Conservation (phyloP, 192 early-diverging fungal genomes). For the Tieghemiomyces parasiticus region DNA sequence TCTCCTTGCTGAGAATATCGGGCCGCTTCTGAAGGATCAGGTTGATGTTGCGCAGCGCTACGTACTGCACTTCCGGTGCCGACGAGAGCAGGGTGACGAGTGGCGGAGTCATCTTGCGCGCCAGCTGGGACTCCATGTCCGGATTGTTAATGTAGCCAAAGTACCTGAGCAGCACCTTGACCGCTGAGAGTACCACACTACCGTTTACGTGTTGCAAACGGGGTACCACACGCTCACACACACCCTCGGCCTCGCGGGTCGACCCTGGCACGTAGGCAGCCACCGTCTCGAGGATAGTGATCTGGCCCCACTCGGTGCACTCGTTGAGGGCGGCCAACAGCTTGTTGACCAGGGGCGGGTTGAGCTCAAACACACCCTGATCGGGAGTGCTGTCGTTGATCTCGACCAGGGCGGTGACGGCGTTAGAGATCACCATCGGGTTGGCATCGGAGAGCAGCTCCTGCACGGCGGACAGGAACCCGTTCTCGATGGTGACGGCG, state of each 20-base stretch:
- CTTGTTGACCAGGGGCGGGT: constrained; percentile 51
- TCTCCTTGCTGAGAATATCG: constrained; percentile 77
- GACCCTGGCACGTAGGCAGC: constrained; percentile 60
- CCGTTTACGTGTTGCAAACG: constrained; percentile 93
- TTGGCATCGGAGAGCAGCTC: constrained; percentile 88
- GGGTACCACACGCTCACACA: constrained; percentile 83
- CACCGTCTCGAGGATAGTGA: constrained; percentile 79
- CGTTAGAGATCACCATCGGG: constrained; percentile 95
- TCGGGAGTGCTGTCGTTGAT: constrained; percentile 63
- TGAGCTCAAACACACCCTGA: constrained; percentile 63
- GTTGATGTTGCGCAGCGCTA: constrained; percentile 95
- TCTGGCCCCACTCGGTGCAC: constrained; percentile 98
- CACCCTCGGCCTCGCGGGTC: constrained; percentile 67
- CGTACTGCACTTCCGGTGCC: constrained; percentile 91
- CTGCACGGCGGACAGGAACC: constrained; percentile 70
- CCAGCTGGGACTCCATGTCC: constrained; percentile 51
- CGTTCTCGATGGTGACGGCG: constrained; percentile 77
- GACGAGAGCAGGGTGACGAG: constrained; percentile 82
- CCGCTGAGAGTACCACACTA: constrained; percentile 83
- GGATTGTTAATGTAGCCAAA: constrained; percentile 45
- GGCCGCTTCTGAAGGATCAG: constrained; percentile 85
- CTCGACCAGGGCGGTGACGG: constrained; percentile 80
- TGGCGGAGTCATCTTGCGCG: constrained; percentile 89
- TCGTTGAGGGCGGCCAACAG: constrained; percentile 91
- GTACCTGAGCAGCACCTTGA: constrained; percentile 43